Evolutionary conservation across 73 alveolate genomes (phyloP).

Genomic region (Diophrys appendiculata): DNA sequence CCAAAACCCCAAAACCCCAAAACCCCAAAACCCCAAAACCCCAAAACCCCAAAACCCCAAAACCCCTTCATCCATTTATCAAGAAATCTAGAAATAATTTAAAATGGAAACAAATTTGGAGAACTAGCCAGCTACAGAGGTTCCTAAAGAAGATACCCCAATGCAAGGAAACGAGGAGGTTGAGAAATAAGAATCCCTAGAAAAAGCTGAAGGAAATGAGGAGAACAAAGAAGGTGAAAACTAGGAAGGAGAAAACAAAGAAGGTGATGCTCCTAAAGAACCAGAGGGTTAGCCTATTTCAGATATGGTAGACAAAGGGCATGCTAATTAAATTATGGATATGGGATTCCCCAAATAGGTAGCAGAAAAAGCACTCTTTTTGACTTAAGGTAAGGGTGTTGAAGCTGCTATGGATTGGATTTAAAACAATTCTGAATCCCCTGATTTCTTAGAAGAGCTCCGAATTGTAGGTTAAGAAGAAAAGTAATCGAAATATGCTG

Average conservation of each 20-base stretch:
- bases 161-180: too few species aligned
- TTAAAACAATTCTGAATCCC: conserved; percentile 62
- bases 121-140: too few species aligned
- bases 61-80: too few species aligned
- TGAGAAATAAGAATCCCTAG: conserved; percentile 19
- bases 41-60: too few species aligned
- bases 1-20: too few species aligned
- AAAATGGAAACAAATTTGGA: too few species aligned
- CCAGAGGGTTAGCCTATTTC: conserved; percentile 49
- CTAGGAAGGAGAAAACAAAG: conserved; percentile 15
- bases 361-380: conserved; percentile 69
- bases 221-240: conserved; percentile 8
- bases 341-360: conserved; percentile 74
- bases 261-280: conserved; percentile 19
- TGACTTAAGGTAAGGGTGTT: conserved; percentile 33
- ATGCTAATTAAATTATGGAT: conserved; percentile 36
- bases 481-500: conserved; percentile 15
- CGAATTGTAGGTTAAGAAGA: conserved; percentile 34
- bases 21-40: too few species aligned
- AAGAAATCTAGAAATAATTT: too few species aligned
- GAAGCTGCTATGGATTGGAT: conserved; percentile 75
- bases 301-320: conserved; percentile 51
- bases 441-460: conserved; percentile 68
- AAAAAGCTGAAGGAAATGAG: conserved; percentile 23
- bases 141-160: too few species aligned